A percentile compares a stretch with the other conserved stretches of the same genome.
Conservation (phyloP, 495 filamentous ascomycete species). For the Talaromyces stipitatus region DNA sequence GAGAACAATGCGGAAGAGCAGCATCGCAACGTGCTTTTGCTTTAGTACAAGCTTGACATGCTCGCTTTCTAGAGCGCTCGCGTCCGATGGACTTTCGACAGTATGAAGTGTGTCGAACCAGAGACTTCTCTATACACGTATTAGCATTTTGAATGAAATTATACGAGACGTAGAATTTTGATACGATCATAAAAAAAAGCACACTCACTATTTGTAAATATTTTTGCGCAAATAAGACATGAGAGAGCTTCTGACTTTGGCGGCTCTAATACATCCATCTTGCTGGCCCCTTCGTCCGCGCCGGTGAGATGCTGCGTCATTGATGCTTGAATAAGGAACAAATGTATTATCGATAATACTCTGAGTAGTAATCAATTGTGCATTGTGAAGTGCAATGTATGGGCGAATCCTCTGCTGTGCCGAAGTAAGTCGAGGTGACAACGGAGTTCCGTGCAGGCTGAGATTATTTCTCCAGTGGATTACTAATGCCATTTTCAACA, state of each 20-base stretch:
- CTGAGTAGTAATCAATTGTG: neutral
- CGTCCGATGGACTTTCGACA: neutral
- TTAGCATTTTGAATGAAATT: neutral
- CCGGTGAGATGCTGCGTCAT: neutral
- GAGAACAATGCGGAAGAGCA: neutral
- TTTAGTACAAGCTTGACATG: conserved; percentile 2
- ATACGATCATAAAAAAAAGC: neutral
- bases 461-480: neutral
- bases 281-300: neutral
- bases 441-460: conserved; percentile 1
- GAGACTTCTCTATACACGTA: neutral
- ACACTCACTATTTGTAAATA: neutral
- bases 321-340: neutral
- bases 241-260: too few species aligned
- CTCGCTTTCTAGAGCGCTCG: neutral
- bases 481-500: neutral
- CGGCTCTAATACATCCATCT: neutral
- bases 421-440: neutral
- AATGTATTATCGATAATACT: neutral
- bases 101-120: neutral
- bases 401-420: neutral
- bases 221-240: neutral
- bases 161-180: too few species aligned
- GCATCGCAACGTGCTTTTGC: conserved; percentile 4
- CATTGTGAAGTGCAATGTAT: neutral